Base-by-base conservation (phyloP, 176 grass and related monocot genomes). In the Ensete glaucum region DNA sequence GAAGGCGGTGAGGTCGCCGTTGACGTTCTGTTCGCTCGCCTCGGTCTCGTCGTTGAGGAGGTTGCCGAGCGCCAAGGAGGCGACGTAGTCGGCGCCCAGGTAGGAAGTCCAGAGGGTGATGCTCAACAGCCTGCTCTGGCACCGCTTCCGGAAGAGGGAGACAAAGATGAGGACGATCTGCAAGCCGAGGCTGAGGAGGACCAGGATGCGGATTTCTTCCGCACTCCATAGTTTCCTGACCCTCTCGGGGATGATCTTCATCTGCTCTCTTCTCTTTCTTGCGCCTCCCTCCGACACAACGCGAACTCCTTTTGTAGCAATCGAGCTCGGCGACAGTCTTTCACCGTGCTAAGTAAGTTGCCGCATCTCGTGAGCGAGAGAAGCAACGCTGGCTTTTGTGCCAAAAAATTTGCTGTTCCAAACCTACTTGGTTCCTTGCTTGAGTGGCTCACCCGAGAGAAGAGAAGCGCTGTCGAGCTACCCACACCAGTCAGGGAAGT, bases 81-180 rank as follows among this genome's bases (percentile, higher is more conserved):
- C 82, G 3, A 88, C 43, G 2, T 63, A 78, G 74, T 88, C 79
- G 1, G 86, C 82, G 5, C n/a, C 14, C 3, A 81, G 62, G 78
- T 84, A 88, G 1, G 75, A 76, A 0, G 43, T 52, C 82, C 82
- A 84, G 34, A 84, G n/a, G 54, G 78, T 11, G 12, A 69, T 3
- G 19, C 1, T 11, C 10, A 84, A 5, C 13, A 3, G 13, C 1
- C 22, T 23, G 0, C 19, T 73, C 10, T 21, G 7, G 11, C 23
- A 62, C 2, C 74, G 74, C 71, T 78, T 78, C 1, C 86, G 78
- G 22, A 81, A 74, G 26, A 59, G 51, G 17, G 43, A 73, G 11
- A 73, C 11, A 53, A 67, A 34, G 69, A 81, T 21, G 53, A 88
- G 78, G 43, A 81, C 0, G 20, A 77, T 57, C 59, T 88, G 86